Base-by-base conservation (phyloP, 2,329 filamentous ascomycete genomes). In the Corynespora cassiicola region DNA sequence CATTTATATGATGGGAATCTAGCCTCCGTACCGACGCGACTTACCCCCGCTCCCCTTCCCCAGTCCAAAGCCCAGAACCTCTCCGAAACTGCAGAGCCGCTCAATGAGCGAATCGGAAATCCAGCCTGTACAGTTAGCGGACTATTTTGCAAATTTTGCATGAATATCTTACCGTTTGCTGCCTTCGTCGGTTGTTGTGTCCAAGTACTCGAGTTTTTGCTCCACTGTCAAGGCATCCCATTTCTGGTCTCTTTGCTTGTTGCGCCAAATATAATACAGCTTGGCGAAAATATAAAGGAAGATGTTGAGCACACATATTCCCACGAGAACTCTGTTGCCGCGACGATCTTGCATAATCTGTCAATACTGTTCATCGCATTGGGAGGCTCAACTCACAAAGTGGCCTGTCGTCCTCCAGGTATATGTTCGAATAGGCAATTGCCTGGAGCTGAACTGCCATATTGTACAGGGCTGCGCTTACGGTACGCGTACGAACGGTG, bases 401-500 rank as follows among this genome's bases (percentile, higher is more conserved):
- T 0, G 78, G 78, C 45, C 73, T 73, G 48, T 82, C 78, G 31
- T 75, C 51, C 16, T 47, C 42, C 3, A 45, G 52, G 24, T 60
- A 60, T 32, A 60, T 58, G 26, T 58, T 56, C 0, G 50, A 44
- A 5, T 38, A 45, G 24, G 54, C 49, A 15, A 55, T 54, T n/a
- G 44, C 39, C 12, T 45, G 28, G 2, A 42, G 19, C 32, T 56
- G 54, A 2, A 58, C 51, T 17, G 45, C 32, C 51, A 58, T 57
- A 40, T 84, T 85, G 59, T 84, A 85, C 14, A 80, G 58, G 0
- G 79, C 81, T 0, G 79, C 76, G 1, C 78, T 78, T 0, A 86
- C 79, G 0, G 82, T 79, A 7, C 82, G 68, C 2, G 77, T 79
- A 4, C 81, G 71, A 5, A 86, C 80, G 0, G 75, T 73, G 42